Percentiles rank a stretch among this genome's conserved stretches.
These are phyloP conservation scores for Hypoxylon fuscum DNA, from an alignment of 495 filamentous ascomycete genomes.

Conservation along the genomic window DNA sequence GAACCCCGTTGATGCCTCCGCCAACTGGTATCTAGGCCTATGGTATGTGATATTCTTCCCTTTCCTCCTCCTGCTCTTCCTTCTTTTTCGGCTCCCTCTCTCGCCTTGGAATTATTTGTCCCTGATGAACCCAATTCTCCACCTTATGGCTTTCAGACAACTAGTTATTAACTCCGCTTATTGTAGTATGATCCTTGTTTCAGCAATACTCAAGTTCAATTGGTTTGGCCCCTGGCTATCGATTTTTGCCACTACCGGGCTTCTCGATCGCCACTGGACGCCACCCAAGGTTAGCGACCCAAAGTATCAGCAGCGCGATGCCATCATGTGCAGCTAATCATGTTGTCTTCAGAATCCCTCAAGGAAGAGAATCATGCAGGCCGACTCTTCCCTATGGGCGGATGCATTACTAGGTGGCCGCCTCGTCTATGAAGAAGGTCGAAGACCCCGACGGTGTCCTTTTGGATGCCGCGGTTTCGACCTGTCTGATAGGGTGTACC, in stretches of 20 bases:
- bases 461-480: conserved; percentile 5
- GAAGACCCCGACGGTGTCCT: conserved; percentile 9
- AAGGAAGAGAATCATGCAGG: conserved; percentile 17
- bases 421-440: conserved; percentile 12
- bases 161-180: background rate
- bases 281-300: conserved; percentile 6
- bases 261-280: conserved; percentile 13
- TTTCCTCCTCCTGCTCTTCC: background rate
- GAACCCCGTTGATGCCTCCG: background rate
- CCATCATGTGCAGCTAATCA: background rate
- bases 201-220: conserved; percentile 12
- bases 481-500: conserved; percentile 20
- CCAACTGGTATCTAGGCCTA: conserved; percentile 10
- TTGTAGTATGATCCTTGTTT: conserved; percentile 14
- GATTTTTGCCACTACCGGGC: background rate
- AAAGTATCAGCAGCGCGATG: background rate
- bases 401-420: background rate
- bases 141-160: background rate
- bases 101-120: background rate
- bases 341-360: conserved; percentile 1
- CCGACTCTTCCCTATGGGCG: background rate
- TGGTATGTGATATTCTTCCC: background rate
- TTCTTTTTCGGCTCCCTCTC: background rate
- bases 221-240: conserved; percentile 13
- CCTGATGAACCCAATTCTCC: background rate